These are phyloP conservation scores for Cyberlindnera maritima DNA, from an alignment of 805 yeast genomes.

Conservation along the genomic window DNA sequence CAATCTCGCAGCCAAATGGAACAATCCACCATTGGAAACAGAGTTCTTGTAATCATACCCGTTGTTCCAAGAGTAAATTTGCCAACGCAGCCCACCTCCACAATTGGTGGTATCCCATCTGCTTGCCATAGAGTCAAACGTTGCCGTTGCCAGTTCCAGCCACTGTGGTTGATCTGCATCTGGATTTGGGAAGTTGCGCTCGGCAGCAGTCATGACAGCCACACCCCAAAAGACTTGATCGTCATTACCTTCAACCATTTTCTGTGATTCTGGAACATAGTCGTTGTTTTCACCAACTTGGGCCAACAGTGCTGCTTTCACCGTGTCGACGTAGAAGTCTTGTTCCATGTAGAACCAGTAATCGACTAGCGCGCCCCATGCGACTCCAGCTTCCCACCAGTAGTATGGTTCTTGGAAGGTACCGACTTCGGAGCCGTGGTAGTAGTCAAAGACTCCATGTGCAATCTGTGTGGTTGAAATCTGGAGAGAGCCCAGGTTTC, in stretches of 20 bases:
- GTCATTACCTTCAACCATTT: constrained; percentile 94
- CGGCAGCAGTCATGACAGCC: constrained; percentile 90
- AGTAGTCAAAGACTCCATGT: constrained; percentile 68
- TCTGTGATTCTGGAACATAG: constrained; percentile 84
- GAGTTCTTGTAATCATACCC: constrained; percentile 94
- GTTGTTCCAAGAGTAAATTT: constrained; percentile 88
- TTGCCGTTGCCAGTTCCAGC: constrained; percentile 84
- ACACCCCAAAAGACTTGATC: constrained; percentile 98
- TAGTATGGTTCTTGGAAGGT: constrained; percentile 88
- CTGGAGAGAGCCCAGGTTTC: background rate
- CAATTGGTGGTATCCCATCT: constrained; percentile 89
- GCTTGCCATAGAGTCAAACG: constrained; percentile 83
- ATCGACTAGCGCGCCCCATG: constrained; percentile 85
- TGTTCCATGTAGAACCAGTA: constrained; percentile 71
- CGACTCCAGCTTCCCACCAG: constrained; percentile 99
- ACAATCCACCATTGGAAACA: constrained; percentile 85
- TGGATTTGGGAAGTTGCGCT: constrained; percentile 77
- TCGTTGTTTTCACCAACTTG: constrained; percentile 76
- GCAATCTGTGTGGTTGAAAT: constrained; percentile 36
- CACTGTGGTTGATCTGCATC: constrained; percentile 62
- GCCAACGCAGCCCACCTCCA: constrained; percentile 95
- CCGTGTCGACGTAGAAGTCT: constrained; percentile 56
- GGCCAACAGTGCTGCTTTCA: constrained; percentile 60
- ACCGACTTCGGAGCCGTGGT: constrained; percentile 79
- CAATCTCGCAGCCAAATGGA: constrained; percentile 82